A percentile compares a stretch with the other conserved stretches of the same genome.
phyloP scores from a whole-genome alignment of 768 basidiomycete genomes.

The Auricularia cornea region DNA sequence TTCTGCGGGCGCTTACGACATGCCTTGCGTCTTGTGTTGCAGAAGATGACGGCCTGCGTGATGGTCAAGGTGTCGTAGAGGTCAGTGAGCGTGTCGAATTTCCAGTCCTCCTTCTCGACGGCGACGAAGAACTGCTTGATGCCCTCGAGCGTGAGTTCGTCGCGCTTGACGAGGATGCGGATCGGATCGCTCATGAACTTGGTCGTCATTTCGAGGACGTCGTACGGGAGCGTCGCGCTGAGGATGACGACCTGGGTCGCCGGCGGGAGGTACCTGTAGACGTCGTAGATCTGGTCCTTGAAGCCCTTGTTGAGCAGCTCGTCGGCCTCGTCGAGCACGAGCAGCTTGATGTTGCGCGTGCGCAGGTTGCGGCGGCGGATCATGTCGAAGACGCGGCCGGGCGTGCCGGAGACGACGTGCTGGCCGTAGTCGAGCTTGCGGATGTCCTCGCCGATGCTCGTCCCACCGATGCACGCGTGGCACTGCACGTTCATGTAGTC shows the following conservation, averaged over 20 bases:
- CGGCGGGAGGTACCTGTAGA: conserved; percentile 94
- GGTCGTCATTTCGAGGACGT: conserved; percentile 97
- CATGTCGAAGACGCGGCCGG: conserved; percentile 98
- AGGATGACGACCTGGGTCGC: conserved; percentile 95
- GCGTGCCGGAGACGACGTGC: conserved; percentile 95
- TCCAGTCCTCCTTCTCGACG: conserved; percentile 99
- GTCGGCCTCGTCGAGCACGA: conserved; percentile 91
- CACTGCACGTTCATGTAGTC: conserved; percentile 99
- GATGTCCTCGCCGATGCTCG: conserved; percentile 95
- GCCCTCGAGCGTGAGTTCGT: conserved; percentile 93
- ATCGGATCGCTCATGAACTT: conserved; percentile 99
- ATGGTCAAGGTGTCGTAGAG: conserved; percentile 97
- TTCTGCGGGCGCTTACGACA: too few relatives aligned
- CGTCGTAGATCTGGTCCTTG: conserved; percentile 99
- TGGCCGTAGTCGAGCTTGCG: conserved; percentile 95
- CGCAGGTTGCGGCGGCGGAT: conserved; percentile 88
- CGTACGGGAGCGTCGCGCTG: conserved; percentile 92
- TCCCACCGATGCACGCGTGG: conserved; percentile 96
- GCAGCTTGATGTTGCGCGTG: conserved; percentile 97
- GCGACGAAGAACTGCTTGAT: conserved; percentile 98
- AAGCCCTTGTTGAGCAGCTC: conserved; percentile 96
- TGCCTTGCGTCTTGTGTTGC: conserved; percentile 95
- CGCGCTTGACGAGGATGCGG: conserved; percentile 97
- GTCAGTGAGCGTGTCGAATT: conserved; percentile 96
- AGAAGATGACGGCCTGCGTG: conserved; percentile 98